Percentiles rank a stretch among this genome's conserved stretches.
phyloP scores from a whole-genome alignment of 306 rosid genomes.

The Citrullus mucosospermus region DNA sequence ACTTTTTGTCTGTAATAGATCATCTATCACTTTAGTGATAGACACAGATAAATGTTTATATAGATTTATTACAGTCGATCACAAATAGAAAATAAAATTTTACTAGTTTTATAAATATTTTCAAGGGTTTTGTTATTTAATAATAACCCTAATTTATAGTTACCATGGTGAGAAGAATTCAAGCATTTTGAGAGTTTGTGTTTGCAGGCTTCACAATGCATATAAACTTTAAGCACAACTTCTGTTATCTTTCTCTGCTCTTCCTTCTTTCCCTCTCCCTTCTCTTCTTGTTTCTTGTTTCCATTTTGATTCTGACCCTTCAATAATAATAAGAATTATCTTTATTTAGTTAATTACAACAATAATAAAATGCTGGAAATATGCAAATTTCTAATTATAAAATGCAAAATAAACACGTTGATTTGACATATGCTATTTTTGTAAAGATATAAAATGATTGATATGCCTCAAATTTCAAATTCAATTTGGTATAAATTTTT shows the following conservation, averaged over 20 bases:
- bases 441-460: background rate
- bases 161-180: conserved; percentile 41
- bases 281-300: background rate
- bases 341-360: too few relatives aligned
- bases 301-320: background rate
- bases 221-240: conserved; percentile 53
- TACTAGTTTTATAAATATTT: too few relatives aligned
- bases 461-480: background rate
- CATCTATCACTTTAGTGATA: too few relatives aligned
- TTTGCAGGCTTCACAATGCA: conserved; percentile 73
- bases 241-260: conserved; percentile 11
- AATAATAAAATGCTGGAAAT: background rate
- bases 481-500: too few relatives aligned
- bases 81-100: too few relatives aligned
- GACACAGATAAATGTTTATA: too few relatives aligned
- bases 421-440: background rate
- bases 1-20: too few relatives aligned
- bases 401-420: background rate
- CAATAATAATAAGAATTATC: background rate
- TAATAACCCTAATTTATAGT: too few relatives aligned
- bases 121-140: too few relatives aligned
- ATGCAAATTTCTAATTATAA: background rate
- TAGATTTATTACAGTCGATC: too few relatives aligned
- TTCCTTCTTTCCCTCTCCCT: background rate
- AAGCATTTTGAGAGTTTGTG: conserved; percentile 37